phyloP scores from a whole-genome alignment of 495 filamentous ascomycete species.

The Pseudomonodictys pantanalensis region DNA sequence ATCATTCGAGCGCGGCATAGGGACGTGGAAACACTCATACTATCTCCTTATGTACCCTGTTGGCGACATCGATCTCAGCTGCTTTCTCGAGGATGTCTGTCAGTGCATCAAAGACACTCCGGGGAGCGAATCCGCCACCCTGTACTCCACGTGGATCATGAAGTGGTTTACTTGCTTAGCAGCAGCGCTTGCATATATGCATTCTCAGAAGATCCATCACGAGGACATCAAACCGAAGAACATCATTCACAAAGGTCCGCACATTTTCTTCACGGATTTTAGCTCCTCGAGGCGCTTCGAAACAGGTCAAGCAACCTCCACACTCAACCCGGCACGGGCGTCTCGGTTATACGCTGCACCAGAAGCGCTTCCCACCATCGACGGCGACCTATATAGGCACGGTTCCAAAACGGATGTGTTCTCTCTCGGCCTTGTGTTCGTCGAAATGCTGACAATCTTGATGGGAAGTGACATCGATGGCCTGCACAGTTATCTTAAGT shows the following conservation, averaged over 20 bases:
- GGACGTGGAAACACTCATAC: not conserved
- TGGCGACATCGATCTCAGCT: slow-evolving; percentile 2
- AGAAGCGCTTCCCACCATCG: not conserved
- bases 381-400: not conserved
- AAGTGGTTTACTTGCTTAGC: slow-evolving; percentile 15
- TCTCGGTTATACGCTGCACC: slow-evolving; percentile 7
- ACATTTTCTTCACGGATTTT: slow-evolving; percentile 21
- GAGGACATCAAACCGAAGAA: slow-evolving; percentile 20
- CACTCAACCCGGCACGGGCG: not conserved
- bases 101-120: not conserved
- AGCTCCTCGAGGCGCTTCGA: slow-evolving; percentile 11
- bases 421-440: slow-evolving; percentile 19
- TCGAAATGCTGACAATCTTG: slow-evolving; percentile 13
- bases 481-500: not conserved
- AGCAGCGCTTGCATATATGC: slow-evolving; percentile 17
- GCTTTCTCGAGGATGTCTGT: not conserved
- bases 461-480: not conserved
- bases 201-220: slow-evolving; percentile 7
- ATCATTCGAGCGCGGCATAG: not conserved
- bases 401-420: slow-evolving; percentile 20
- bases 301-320: slow-evolving; percentile 4
- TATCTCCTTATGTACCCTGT: slow-evolving; percentile 9
- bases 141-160: not conserved
- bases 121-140: not conserved
- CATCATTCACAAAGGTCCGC: slow-evolving; percentile 2